A percentile compares a stretch with the other conserved stretches of the same genome.
Conservation (phyloP, 345 rosid species). For the Citrus cavaleriei region DNA sequence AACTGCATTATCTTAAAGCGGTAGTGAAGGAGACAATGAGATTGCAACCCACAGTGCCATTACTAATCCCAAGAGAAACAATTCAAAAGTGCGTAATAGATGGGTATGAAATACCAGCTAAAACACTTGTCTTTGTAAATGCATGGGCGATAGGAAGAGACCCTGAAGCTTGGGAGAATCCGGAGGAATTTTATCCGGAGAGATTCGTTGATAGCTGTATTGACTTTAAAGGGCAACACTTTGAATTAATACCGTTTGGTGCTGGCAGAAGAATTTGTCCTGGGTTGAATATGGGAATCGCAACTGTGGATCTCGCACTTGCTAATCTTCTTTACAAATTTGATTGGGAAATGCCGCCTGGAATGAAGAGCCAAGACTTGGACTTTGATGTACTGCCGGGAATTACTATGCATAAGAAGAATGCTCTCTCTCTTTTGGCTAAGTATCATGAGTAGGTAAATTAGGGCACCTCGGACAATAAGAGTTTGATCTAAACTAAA, state of each 20-base stretch:
- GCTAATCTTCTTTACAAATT: conserved; percentile 20
- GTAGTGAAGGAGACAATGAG: conserved; percentile 43
- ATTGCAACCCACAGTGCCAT: not conserved
- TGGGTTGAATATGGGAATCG: conserved; percentile 6
- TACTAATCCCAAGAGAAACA: conserved; percentile 10
- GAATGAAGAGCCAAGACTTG: conserved; percentile 1
- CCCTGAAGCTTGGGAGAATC: not conserved
- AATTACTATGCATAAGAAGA: conserved; percentile 15
- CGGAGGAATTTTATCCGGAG: not conserved
- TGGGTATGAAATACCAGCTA: not conserved
- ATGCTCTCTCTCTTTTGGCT: conserved; percentile 5
- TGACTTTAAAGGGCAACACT: conserved; percentile 23
- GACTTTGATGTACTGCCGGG: conserved; percentile 13
- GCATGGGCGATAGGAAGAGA: conserved; percentile 39
- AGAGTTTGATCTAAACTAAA: too few species aligned
- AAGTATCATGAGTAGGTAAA: too few species aligned
- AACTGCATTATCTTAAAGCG: conserved; percentile 33
- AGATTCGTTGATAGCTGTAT: not conserved
- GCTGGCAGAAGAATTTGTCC: conserved; percentile 33
- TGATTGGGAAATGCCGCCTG: conserved; percentile 19
- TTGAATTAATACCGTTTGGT: conserved; percentile 26
- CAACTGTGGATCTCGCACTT: conserved; percentile 15
- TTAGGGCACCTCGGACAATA: too few species aligned
- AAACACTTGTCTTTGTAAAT: not conserved
- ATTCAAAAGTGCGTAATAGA: not conserved